Conservation (phyloP, 495 filamentous ascomycete genomes). For the Neurospora intermedia region DNA sequence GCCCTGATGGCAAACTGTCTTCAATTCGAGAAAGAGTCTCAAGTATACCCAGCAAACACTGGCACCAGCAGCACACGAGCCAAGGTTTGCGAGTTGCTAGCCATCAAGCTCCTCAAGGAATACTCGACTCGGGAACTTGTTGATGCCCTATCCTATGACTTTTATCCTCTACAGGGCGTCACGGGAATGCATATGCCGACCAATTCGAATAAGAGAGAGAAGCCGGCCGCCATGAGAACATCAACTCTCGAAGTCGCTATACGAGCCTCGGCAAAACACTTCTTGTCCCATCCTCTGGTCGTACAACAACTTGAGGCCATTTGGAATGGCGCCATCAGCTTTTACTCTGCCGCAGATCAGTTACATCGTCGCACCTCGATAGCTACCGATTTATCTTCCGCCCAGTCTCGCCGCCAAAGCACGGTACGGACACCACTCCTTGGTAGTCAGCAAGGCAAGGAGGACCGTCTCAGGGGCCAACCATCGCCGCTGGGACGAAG, state of each 20-base stretch:
- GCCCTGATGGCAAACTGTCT: slow-evolving; percentile 86
- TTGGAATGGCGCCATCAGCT: slow-evolving; percentile 89
- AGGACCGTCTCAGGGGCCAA: slow-evolving; percentile 23
- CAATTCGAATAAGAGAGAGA: slow-evolving; percentile 21
- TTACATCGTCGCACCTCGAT: slow-evolving; percentile 48
- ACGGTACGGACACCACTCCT: slow-evolving; percentile 33
- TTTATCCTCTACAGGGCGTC: slow-evolving; percentile 75
- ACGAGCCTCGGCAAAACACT: slow-evolving; percentile 77
- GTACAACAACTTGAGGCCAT: slow-evolving; percentile 90
- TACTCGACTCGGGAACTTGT: slow-evolving; percentile 80
- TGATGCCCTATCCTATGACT: slow-evolving; percentile 88
- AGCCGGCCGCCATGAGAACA: slow-evolving; percentile 53
- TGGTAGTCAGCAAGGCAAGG: slow-evolving; percentile 29
- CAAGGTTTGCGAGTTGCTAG: slow-evolving; percentile 82
- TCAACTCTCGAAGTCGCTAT: slow-evolving; percentile 89
- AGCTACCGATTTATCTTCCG: slow-evolving; percentile 6
- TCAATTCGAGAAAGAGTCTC: slow-evolving; percentile 81
- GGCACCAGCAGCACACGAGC: slow-evolving; percentile 74
- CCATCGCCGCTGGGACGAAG: slow-evolving; percentile 40
- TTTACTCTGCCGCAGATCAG: slow-evolving; percentile 75
- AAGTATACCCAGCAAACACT: slow-evolving; percentile 68
- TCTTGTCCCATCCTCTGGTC: slow-evolving; percentile 79
- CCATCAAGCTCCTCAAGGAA: slow-evolving; percentile 80
- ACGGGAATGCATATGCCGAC: slow-evolving; percentile 39
- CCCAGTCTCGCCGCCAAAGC: slow-evolving; percentile 21